These are phyloP conservation scores for Neocatenulostroma microsporum DNA, from an alignment of 2,329 filamentous ascomycete genomes.

Conservation along the genomic window DNA sequence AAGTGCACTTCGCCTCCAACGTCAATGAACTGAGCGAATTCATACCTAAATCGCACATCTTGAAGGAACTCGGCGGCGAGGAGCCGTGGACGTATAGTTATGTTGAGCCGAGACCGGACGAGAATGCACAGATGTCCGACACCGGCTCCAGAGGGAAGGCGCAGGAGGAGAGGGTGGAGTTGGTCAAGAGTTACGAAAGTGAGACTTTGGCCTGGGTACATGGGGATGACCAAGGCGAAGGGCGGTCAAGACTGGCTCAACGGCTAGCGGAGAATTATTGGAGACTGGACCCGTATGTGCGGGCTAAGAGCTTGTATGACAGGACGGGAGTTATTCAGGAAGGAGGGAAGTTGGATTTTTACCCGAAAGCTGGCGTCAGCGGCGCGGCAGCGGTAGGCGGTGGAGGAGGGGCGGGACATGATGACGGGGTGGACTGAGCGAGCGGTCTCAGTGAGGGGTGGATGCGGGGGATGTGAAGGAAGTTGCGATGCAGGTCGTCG, in stretches of 20 bases:
- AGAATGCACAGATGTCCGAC: constrained; percentile 68
- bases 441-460: too few species aligned
- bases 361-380: constrained; percentile 37
- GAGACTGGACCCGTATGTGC: constrained; percentile 77
- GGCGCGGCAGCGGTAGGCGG: too few species aligned
- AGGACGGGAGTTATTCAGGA: constrained; percentile 62
- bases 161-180: constrained; percentile 52
- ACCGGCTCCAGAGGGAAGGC: constrained; percentile 54
- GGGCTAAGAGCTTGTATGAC: constrained; percentile 79
- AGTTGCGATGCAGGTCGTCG: too few species aligned
- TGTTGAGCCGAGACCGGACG: constrained; percentile 63
- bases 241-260: constrained; percentile 54
- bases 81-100: constrained; percentile 82
- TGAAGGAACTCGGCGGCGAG: constrained; percentile 75
- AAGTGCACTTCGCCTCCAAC: constrained; percentile 87
- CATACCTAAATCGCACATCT: constrained; percentile 62
- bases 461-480: too few species aligned
- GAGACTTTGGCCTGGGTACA: constrained; percentile 70
- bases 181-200: constrained; percentile 68
- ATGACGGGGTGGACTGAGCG: constrained; percentile 8
- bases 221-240: constrained; percentile 36
- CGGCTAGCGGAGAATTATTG: constrained; percentile 71
- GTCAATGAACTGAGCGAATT: constrained; percentile 69
- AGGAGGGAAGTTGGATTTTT: constrained; percentile 64
- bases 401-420: background rate